Evolutionary conservation across 805 yeast genomes (phyloP).

Genomic region (Starmerella scarabaei): DNA sequence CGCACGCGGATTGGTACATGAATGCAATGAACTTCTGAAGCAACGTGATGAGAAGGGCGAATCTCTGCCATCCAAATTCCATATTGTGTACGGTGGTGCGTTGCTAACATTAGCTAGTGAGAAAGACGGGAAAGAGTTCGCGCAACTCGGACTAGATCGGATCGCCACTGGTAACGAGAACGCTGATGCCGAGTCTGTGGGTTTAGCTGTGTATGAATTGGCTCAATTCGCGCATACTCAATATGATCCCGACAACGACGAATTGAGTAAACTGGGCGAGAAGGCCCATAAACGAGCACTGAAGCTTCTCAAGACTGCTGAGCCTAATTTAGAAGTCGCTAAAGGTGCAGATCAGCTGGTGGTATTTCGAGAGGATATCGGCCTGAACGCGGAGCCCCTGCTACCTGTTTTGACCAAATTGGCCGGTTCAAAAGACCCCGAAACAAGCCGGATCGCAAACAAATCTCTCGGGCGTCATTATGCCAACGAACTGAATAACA

Average conservation of each 20-base stretch:
- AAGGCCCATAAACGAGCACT: constrained; percentile 4
- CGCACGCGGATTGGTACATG: constrained; percentile 71
- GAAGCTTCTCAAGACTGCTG: neutral
- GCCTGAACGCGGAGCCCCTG: neutral
- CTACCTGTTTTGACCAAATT: neutral
- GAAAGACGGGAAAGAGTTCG: constrained; percentile 35
- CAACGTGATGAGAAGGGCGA: constrained; percentile 22
- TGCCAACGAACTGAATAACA: constrained; percentile 23
- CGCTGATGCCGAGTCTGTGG: constrained; percentile 1
- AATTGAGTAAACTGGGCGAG: constrained; percentile 3
- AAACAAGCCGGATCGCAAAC: constrained; percentile 18
- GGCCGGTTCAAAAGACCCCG: constrained; percentile 1
- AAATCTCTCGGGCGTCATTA: constrained; percentile 26
- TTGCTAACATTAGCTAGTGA: constrained; percentile 26
- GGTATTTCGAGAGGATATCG: constrained; percentile 13
- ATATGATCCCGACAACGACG: constrained; percentile 1
- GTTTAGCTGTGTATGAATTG: constrained; percentile 17
- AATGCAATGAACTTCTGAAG: constrained; percentile 63
- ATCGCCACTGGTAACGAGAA: constrained; percentile 37
- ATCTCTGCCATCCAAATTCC: constrained; percentile 35
- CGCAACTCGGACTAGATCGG: constrained; percentile 63
- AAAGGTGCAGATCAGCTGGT: constrained; percentile 13
- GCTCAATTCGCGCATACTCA: constrained; percentile 15
- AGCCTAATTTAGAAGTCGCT: constrained; percentile 9
- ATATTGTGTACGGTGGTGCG: constrained; percentile 62